Evolutionary conservation across 1,284 basidiomycete genomes (phyloP), one percentile per base, ranked within the genome.

Genomic region (Apiotrichum siamense): DNA sequence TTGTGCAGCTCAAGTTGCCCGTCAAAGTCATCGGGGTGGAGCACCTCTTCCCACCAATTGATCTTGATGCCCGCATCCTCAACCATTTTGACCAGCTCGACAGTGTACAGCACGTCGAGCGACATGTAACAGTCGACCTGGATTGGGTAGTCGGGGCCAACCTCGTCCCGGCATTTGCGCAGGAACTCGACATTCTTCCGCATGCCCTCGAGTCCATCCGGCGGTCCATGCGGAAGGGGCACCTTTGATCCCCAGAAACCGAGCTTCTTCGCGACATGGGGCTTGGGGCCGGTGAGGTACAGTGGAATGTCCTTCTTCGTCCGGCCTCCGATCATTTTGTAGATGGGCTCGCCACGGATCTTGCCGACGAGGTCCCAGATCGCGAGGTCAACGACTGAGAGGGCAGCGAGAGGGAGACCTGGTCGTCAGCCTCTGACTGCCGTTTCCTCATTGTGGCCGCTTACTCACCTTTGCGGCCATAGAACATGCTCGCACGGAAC

Each of bases 351-450:
- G 21, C 69, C 67, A 26, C 79, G 75, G 54, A 80, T 74, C 66
- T 80, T 79, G 49, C 79, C 79, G 17, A 79, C 61, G 1, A 80
- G 69, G 59, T 80, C 79, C 79, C 79, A 80, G 50, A 80, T 70
- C 25, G 79, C 78, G 26, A 74, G 63, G 49, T 75, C 73, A 56
- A 77, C 81, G 4, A 81, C 83, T 13, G 74, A 76, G 50, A 77
- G 72, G 21, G 75, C 77, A 6, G 77, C 77, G 24, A 79, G 66
- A 10, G 77, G 73, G 13, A 80, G 69, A 52, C 78, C 77, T 69
- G 44, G 5, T 15, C 11, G 43, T 50, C 23, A 50, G 49, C 25
- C n/a, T n/a, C n/a, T 6, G 9, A 17, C 29, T n/a, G 41, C 18
- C 41, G 31, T 35, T 7, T 15, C 7, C 33, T 15, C 33, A 7